Base-by-base conservation (phyloP, 257 asterid genomes). In the Dorcoceras hygrometricum region DNA sequence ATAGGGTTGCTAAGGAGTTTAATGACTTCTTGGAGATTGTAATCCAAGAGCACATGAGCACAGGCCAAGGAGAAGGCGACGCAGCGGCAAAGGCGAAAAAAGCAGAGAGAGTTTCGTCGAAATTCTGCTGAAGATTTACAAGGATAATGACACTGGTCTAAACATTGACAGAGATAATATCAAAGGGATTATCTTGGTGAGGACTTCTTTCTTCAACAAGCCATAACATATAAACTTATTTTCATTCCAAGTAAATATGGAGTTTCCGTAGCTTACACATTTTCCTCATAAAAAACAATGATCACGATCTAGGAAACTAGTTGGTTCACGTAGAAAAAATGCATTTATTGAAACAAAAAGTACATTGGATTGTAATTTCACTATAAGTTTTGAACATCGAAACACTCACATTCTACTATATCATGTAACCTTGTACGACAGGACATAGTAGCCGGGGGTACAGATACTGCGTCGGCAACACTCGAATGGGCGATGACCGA, bases 401-500 rank as follows among this genome's bases (percentile, higher is more conserved):
- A 36, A 36, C 32, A 23, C 8, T 2, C 20, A n/a, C 18, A 8
- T 6, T n/a, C 23, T 25, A 19, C 19, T 53, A 4, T 22, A 22
- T 62, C n/a, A n/a, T 24, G 1, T 32, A 31, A 48, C 23, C n/a
- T 3, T 14, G 3, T 57, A 39, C 31, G 34, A 6, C 74, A 81
- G 89, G 90, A 82, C 43, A 18, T 71, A 20, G 61, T 82, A 43
- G 71, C 72, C 0, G 90, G 66, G n/a, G 95, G 95, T 26, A 87
- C 89, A 0, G 89, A 82, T 50, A 80, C 88, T 2, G 57, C 84
- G 0, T 34, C 67, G 2, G 46, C 78, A 2, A 57, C 68, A 1
- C 46, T 80, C 0, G 90, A 82, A 39, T 86, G 88, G 90, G 76
- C 77, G 6, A 80, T 84, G 88, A n/a, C 86, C 4, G 86, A 81